Evolutionary conservation across 139 green algal genomes (phyloP).

Genomic region (Nannochloris sp.): DNA sequence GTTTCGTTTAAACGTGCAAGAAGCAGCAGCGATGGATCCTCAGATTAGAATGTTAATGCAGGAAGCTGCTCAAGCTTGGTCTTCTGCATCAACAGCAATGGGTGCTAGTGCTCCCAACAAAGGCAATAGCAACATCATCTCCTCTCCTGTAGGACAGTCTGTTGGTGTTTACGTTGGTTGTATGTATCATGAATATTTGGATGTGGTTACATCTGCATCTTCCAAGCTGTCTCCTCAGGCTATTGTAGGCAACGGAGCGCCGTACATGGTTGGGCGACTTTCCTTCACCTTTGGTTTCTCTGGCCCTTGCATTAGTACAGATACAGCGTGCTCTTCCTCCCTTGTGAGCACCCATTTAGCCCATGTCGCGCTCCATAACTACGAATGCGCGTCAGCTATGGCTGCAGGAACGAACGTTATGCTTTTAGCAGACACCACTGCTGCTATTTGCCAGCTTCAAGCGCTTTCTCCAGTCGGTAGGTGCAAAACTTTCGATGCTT

Average conservation of each 20-base stretch:
- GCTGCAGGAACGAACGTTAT: constrained; percentile 30
- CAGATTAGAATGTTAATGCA: constrained; percentile 66
- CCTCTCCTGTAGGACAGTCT: not conserved
- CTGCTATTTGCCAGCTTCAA: constrained; percentile 30
- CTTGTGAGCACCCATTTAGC: constrained; percentile 40
- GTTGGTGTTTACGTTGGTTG: constrained; percentile 39
- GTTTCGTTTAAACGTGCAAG: constrained; percentile 45
- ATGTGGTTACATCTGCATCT: not conserved
- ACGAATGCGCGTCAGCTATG: constrained; percentile 3
- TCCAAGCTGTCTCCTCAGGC: constrained; percentile 7
- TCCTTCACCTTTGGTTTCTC: constrained; percentile 48
- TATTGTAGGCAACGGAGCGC: constrained; percentile 26
- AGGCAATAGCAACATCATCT: not conserved
- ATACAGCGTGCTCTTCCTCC: constrained; percentile 54
- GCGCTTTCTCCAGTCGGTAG: constrained; percentile 38
- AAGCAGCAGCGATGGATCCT: constrained; percentile 56
- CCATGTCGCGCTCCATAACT: constrained; percentile 4
- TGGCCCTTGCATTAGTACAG: constrained; percentile 41
- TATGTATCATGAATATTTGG: constrained; percentile 45
- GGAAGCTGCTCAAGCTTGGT: constrained; percentile 2
- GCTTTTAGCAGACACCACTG: constrained; percentile 19
- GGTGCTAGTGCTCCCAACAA: not conserved
- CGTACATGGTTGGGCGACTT: constrained; percentile 40
- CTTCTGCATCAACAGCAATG: not conserved
- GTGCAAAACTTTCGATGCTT: constrained; percentile 47